Percentiles rank a stretch among this genome's conserved stretches.
Conservation (phyloP, 495 filamentous ascomycete genomes). For the Neurospora sp. region DNA sequence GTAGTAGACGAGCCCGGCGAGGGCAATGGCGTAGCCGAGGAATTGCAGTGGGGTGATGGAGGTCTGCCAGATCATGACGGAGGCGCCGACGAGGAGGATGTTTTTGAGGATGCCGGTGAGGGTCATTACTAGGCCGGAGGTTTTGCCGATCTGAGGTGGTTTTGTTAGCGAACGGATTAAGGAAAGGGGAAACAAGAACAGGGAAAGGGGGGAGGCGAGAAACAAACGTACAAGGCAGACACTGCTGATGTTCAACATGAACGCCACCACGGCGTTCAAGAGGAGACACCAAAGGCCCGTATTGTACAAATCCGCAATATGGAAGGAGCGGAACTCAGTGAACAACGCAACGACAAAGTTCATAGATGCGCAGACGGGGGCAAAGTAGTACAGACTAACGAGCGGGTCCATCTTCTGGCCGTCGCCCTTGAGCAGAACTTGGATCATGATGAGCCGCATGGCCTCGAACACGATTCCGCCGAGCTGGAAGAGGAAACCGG, state of each 20-base stretch:
- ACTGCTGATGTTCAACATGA: slow-evolving; percentile 66
- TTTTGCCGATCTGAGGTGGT: slow-evolving; percentile 54
- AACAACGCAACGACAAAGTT: slow-evolving; percentile 57
- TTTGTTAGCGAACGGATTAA: too few relatives aligned
- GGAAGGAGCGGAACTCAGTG: slow-evolving; percentile 47
- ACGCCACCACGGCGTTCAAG: slow-evolving; percentile 62
- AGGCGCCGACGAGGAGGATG: slow-evolving; percentile 56
- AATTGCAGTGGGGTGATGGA: slow-evolving; percentile 48
- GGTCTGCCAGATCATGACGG: slow-evolving; percentile 58
- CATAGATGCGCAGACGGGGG: slow-evolving; percentile 66
- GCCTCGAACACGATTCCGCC: slow-evolving; percentile 66
- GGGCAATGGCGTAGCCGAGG: slow-evolving; percentile 56
- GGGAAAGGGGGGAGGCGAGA: background rate
- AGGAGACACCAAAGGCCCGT: slow-evolving; percentile 52
- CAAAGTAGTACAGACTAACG: slow-evolving; percentile 77
- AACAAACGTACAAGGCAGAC: slow-evolving; percentile 53
- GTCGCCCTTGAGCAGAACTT: slow-evolving; percentile 56
- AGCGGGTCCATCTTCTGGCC: slow-evolving; percentile 73
- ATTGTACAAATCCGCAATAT: slow-evolving; percentile 39
- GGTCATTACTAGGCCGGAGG: slow-evolving; percentile 65
- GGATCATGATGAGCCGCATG: slow-evolving; percentile 66
- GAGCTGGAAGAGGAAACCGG: slow-evolving; percentile 61
- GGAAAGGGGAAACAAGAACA: background rate
- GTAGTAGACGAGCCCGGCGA: slow-evolving; percentile 56
- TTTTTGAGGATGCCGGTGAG: slow-evolving; percentile 71